Evolutionary conservation across 2,329 filamentous ascomycete genomes (phyloP).

Genomic region (Xylaria digitata): DNA sequence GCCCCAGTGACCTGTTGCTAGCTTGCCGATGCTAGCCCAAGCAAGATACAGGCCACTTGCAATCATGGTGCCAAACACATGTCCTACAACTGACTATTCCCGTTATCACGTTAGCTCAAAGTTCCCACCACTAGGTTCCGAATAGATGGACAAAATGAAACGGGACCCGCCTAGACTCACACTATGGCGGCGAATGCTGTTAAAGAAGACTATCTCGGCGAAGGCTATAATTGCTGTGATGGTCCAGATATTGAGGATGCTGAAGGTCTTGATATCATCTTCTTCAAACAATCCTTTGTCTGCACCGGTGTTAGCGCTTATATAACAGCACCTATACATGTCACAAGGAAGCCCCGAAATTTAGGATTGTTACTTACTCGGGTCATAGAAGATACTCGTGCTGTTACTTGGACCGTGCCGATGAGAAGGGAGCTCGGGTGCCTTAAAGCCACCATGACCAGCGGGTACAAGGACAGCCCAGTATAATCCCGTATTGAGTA

Average conservation of each 20-base stretch:
- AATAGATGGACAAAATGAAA: too few relatives aligned
- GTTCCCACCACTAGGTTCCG: neutral
- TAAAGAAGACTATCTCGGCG: constrained; percentile 61
- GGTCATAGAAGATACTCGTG: constrained; percentile 43
- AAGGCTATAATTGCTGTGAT: constrained; percentile 58
- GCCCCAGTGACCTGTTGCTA: constrained; percentile 58
- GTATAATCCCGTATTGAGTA: constrained; percentile 64
- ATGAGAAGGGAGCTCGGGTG: constrained; percentile 43
- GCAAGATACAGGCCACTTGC: constrained; percentile 59
- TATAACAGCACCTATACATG: neutral
- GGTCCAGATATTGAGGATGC: constrained; percentile 59
- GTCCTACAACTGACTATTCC: constrained; percentile 57
- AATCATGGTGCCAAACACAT: constrained; percentile 57
- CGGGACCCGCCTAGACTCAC: constrained; percentile 50
- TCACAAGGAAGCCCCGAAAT: neutral
- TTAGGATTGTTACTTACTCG: constrained; percentile 40
- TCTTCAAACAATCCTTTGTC: constrained; percentile 62
- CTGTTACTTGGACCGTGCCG: constrained; percentile 33
- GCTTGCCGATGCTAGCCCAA: constrained; percentile 62
- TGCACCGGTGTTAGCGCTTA: constrained; percentile 41
- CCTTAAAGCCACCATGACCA: constrained; percentile 52
- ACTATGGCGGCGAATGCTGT: constrained; percentile 64
- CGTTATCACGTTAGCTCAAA: constrained; percentile 10
- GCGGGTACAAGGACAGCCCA: constrained; percentile 56
- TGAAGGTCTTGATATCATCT: constrained; percentile 60